Conservation (phyloP, 805 yeast genomes). For the Citeromyces matritensis region DNA sequence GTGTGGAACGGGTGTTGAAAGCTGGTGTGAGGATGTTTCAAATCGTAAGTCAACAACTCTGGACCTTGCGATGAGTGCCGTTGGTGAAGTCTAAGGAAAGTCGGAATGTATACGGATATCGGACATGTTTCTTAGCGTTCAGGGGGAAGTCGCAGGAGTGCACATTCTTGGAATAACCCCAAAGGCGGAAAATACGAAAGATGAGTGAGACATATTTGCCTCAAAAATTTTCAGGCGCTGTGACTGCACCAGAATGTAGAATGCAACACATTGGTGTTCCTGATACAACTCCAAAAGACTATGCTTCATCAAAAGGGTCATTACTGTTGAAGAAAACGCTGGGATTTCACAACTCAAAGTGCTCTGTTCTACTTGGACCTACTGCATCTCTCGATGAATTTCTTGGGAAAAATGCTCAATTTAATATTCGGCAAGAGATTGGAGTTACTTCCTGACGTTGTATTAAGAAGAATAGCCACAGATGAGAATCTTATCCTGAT, state of each 20-base stretch:
- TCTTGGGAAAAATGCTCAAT: not conserved
- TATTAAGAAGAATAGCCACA: constrained; percentile 1
- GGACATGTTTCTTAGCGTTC: constrained; percentile 59
- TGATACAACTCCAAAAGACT: constrained; percentile 1
- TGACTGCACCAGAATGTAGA: no score
- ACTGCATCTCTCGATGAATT: constrained; percentile 1
- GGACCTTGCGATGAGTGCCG: constrained; percentile 82
- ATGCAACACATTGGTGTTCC: no score
- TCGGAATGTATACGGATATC: constrained; percentile 65
- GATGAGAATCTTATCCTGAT: constrained; percentile 1
- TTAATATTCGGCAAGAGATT: constrained; percentile 2
- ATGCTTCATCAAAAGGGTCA: constrained; percentile 2
- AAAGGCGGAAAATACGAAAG: constrained; percentile 6
- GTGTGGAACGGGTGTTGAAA: no score
- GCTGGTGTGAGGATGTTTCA: no score
- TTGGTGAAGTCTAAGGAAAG: constrained; percentile 56
- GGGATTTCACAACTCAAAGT: constrained; percentile 3
- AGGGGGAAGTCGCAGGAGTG: constrained; percentile 62
- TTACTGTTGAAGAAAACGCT: constrained; percentile 2
- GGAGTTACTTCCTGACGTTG: constrained; percentile 1
- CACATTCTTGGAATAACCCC: constrained; percentile 37
- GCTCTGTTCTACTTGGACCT: constrained; percentile 2
- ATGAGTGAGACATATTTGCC: no score
- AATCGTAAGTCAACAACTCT: constrained; percentile 3
- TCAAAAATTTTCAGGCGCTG: no score